phyloP scores from a whole-genome alignment of 371 early-diverging fungal species.

The Dichotomocladium elegans region DNA sequence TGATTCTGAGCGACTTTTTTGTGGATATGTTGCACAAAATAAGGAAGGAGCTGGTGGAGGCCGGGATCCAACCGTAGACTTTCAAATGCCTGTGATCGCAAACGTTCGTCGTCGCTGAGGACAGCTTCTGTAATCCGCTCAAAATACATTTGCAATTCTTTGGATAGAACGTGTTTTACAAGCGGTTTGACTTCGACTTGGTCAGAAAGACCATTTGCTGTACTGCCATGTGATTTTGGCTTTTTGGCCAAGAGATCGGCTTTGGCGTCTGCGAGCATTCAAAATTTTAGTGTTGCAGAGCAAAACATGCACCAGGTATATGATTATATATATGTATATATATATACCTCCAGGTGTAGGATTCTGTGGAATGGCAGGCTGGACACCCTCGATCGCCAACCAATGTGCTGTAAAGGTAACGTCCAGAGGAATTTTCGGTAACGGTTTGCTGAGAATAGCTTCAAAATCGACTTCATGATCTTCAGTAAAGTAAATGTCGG shows the following conservation, averaged over 20 bases:
- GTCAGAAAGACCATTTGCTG: slow-evolving; percentile 25
- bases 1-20: slow-evolving; percentile 82
- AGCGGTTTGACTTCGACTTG: slow-evolving; percentile 75
- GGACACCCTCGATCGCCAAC: slow-evolving; percentile 99
- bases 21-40: slow-evolving; percentile 95
- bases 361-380: slow-evolving; percentile 98
- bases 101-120: slow-evolving; percentile 68
- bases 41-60: slow-evolving; percentile 96
- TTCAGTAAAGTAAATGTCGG: slow-evolving; percentile 89
- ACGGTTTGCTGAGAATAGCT: slow-evolving; percentile 80
- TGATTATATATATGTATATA: not conserved
- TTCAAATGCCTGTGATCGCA: slow-evolving; percentile 80
- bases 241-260: slow-evolving; percentile 53
- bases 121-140: slow-evolving; percentile 92
- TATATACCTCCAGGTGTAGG: slow-evolving; percentile 78
- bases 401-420: slow-evolving; percentile 93
- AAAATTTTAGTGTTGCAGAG: too few relatives aligned
- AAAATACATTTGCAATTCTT: slow-evolving; percentile 96
- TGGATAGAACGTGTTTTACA: slow-evolving; percentile 92
- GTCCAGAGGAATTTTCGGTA: slow-evolving; percentile 94
- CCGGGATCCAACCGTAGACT: slow-evolving; percentile 92
- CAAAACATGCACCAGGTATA: too few relatives aligned
- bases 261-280: slow-evolving; percentile 54
- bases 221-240: slow-evolving; percentile 37
- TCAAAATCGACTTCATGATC: slow-evolving; percentile 98